Evolutionary conservation across 441 rosid genomes (phyloP).

Genomic region (Gossypium davidsonii): DNA sequence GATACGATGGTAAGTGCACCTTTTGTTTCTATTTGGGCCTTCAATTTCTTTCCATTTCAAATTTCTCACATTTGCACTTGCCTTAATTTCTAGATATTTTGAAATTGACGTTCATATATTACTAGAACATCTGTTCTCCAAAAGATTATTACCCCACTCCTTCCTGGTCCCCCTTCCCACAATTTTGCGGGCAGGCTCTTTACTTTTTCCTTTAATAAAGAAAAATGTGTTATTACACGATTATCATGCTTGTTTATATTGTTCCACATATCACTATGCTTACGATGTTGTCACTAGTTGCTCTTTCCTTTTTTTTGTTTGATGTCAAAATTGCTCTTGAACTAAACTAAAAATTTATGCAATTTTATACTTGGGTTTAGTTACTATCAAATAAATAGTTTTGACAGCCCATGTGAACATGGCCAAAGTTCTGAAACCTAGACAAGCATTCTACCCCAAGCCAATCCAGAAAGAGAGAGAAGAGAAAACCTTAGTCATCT

Average conservation of each 20-base stretch:
- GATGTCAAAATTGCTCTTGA: background rate
- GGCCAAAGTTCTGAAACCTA: background rate
- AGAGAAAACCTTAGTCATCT: background rate
- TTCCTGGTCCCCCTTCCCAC: background rate
- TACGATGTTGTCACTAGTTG: background rate
- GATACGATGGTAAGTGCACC: constrained; percentile 80
- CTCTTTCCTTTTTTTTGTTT: background rate
- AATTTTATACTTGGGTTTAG: background rate
- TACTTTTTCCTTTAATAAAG: background rate
- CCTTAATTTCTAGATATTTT: background rate
- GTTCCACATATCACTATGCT: background rate
- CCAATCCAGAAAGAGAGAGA: background rate
- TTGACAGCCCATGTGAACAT: background rate
- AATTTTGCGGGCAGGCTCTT: background rate
- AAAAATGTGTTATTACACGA: background rate
- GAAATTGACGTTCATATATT: background rate
- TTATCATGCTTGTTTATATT: background rate
- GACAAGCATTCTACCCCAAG: background rate
- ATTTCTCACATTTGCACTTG: background rate
- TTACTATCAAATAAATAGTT: background rate
- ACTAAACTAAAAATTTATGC: background rate
- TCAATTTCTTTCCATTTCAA: background rate
- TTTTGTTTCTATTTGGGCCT: background rate
- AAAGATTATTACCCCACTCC: no score
- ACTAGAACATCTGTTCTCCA: background rate